Conservation (phyloP, 139 green algal species). For the Zygnema cylindricum region DNA sequence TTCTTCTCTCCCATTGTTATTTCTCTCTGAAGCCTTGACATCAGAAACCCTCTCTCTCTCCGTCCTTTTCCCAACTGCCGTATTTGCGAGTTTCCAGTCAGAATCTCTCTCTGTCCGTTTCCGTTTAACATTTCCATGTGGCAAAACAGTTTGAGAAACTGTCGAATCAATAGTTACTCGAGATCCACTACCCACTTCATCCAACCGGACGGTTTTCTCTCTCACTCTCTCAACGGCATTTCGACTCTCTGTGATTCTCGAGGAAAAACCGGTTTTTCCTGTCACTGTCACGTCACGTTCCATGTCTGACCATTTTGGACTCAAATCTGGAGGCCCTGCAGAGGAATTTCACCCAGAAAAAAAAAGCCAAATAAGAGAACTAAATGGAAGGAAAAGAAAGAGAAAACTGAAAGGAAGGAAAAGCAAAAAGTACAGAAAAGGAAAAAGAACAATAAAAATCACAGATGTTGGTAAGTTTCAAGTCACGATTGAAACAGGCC, state of each 20-base stretch:
- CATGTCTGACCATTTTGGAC: too few relatives aligned
- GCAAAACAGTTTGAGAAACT: background rate
- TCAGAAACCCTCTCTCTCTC: background rate
- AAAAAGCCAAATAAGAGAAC: too few relatives aligned
- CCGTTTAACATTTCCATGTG: slow-evolving; percentile 11
- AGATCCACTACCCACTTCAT: background rate
- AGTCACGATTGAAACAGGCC: too few relatives aligned
- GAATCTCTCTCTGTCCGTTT: slow-evolving; percentile 12
- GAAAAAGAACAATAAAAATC: too few relatives aligned
- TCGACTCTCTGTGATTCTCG: background rate
- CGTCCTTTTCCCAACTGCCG: background rate
- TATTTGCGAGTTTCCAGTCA: background rate
- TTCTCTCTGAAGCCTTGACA: background rate
- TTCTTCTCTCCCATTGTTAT: background rate
- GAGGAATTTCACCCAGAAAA: too few relatives aligned
- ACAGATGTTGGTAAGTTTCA: too few relatives aligned
- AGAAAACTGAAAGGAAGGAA: too few relatives aligned
- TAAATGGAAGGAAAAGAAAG: too few relatives aligned
- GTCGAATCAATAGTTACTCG: background rate
- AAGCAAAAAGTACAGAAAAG: too few relatives aligned
- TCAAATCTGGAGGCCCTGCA: too few relatives aligned
- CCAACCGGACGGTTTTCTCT: background rate
- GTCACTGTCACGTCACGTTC: background rate
- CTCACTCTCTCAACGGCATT: background rate
- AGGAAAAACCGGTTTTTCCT: background rate